Evolutionary conservation across 345 rosid genomes (phyloP), one percentile per base, ranked within the genome.

Genomic region (Populus pruinosa): DNA sequence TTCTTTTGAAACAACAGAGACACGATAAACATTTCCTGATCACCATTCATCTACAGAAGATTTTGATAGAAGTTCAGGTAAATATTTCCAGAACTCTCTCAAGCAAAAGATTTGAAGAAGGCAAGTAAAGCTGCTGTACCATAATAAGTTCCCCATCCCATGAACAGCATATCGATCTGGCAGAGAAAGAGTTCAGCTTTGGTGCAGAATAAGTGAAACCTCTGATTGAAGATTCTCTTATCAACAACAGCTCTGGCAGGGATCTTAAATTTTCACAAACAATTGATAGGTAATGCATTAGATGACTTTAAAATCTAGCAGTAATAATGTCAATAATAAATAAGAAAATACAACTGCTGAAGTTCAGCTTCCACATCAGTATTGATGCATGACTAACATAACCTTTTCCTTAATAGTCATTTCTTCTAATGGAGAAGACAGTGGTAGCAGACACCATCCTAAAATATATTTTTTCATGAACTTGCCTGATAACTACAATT

Each of bases 141-240:
- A 93, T 86, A 63, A 95, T 78, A 82, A 93, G 64, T 82, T 91
- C 93, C 69, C 98, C 98, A 55, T 88, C 91, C 78, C 75, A 69
- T 25, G 99, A 89, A 79, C 90, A 83, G 80, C 92, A 91, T 70
- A 93, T 78, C 61, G 84, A 79, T 84, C 39, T 84, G 47, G 87
- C 90, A 72, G 89, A 80, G 74, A 80, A 69, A 53, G 89, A 82
- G 65, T 89, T 87, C 63, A 77, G 74, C 76, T 82, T 90, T 36
- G 89, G 86, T 16, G 87, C 73, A 49, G 91, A 72, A 83, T 79
- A 85, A 47, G 87, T 78, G 72, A 90, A 89, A 59, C 96, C 97
- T 88, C 89, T 87, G 23, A 92, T 83, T 33, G 80, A 86, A 33
- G 80, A 87, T 82, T 95, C 96, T 86, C 85, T 93, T 63, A 95